Evolutionary conservation across 306 rosid genomes (phyloP), one percentile per base, ranked within the genome.

Genomic region (Gastrolobium bilobum): DNA sequence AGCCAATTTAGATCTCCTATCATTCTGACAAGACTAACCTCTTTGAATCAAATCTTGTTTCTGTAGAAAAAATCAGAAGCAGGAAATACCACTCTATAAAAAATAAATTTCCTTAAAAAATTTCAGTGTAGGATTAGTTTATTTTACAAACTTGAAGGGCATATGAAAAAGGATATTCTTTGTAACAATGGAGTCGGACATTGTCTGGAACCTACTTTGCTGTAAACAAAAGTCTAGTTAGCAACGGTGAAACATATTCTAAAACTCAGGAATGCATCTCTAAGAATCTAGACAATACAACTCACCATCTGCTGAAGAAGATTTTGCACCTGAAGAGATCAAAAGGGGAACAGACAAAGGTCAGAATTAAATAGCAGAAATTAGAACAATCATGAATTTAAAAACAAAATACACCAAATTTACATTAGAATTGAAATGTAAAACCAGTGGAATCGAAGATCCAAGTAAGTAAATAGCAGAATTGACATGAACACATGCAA

Each of bases 221-320:
- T 92, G 97, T 81, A 86, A 73, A 73, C 51, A 71, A 71, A 68
- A 35, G n/a, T 44, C 43, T 11, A 29, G 71, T 87, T 75, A 89
- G 88, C 54, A 82, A 40, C 38, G 67, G 59, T 29, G 10, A 35
- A 34, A 78, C 51, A 58, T 26, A 74, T 48, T 56, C 42, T 3
- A 4, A 60, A 71, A 63, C 42, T 40, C 75, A 82, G 6, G 72
- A 75, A 66, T 68, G 59, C 54, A 74, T 15, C 85, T 77, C 68
- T 7, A 29, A 13, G 26, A 79, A 62, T 44, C 79, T 11, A 81
- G 15, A 66, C 6, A 15, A 65, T 42, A 76, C 11, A 84, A 83
- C 97, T 91, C 87, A 95, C 99, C 99, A 95, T 93, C 82, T 95
- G 99, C 72, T 95, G 97, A 83, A 93, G 98, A 87, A 95, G 98